Base-by-base conservation (phyloP, 208 protist genomes). In the Tritrichomonas musculus region DNA sequence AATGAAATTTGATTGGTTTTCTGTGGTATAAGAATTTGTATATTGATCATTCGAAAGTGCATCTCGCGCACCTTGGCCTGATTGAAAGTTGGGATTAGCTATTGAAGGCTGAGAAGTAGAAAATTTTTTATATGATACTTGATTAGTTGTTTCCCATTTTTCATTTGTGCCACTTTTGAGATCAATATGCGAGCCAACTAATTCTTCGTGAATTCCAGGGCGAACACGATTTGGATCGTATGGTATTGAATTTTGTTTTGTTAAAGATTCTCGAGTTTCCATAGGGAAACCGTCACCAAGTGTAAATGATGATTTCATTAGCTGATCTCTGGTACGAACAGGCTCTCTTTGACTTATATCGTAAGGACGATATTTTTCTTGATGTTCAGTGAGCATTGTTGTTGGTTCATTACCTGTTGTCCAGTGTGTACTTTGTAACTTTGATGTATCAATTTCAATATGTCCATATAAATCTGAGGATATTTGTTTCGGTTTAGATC, bases 211-310 rank as follows among this genome's bases (percentile, higher is more conserved):
- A 14, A 47, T 44, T 27, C 44, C 44, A 57, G 41, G n/a, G 14
- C 41, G 41, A 27, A 13, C 33, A 5, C 27, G 47, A 57, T 47
- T 27, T 14, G 0, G n/a, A 36, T 53, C 0, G 20, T 41, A 53
- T 39, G 41, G 27, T 27, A 33, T 36, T 22, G 30, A 25, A 20
- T 57, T 88, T 25, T 88, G 27, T 57, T 49, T 57, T 17, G 27
- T 47, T 20, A 82, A 50, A n/a, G 73, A 82, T 50, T 33, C 77
- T 8, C 77, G 73, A 33, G 77, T 57, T 88, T 88, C 77, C 77
- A 88, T 88, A 57, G 77, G 77, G 33, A 20, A 57, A 20, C 47
- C 30, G 30, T 88, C 47, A 39, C 47, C 44, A 5, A 53, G 17
- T 17, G 4, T 17, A 47, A 39, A 60, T 53, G 44, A 47, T 39